phyloP scores from a whole-genome alignment of 495 filamentous ascomycete genomes.

The Penicillium salamii region DNA sequence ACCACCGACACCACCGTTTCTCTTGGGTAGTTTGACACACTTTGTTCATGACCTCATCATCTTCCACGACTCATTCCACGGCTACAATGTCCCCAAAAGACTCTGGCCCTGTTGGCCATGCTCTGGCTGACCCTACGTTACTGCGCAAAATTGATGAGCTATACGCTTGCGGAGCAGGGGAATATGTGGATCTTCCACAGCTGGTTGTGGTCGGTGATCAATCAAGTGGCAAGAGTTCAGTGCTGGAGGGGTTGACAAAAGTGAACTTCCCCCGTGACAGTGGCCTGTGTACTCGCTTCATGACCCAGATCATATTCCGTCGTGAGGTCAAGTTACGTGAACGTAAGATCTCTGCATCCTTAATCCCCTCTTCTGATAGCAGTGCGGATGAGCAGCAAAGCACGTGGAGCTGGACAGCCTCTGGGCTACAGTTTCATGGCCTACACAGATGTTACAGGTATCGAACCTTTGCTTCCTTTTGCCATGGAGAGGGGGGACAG shows the following conservation, averaged over 20 bases:
- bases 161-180: slow-evolving; percentile 37
- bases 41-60: too few relatives aligned
- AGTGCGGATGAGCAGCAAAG: slow-evolving; percentile 12
- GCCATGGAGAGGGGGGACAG: too few relatives aligned
- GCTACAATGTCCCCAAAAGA: too few relatives aligned
- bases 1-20: too few relatives aligned
- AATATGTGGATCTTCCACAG: slow-evolving; percentile 37
- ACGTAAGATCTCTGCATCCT: slow-evolving; percentile 16
- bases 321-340: slow-evolving; percentile 10
- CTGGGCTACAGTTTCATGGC: not conserved
- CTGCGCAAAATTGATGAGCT: slow-evolving; percentile 45
- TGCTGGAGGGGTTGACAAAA: slow-evolving; percentile 43
- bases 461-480: too few relatives aligned
- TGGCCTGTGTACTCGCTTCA: slow-evolving; percentile 44
- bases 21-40: too few relatives aligned
- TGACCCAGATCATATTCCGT: slow-evolving; percentile 50
- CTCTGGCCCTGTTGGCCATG: not conserved
- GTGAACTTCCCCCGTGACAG: slow-evolving; percentile 43
- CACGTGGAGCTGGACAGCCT: slow-evolving; percentile 24
- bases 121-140: slow-evolving; percentile 28
- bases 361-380: slow-evolving; percentile 23
- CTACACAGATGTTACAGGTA: too few relatives aligned
- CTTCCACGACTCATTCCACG: too few relatives aligned
- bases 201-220: slow-evolving; percentile 46
- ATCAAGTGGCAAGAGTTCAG: slow-evolving; percentile 43